Conservation (phyloP, 345 rosid genomes). For the Eucalyptus marginata region DNA sequence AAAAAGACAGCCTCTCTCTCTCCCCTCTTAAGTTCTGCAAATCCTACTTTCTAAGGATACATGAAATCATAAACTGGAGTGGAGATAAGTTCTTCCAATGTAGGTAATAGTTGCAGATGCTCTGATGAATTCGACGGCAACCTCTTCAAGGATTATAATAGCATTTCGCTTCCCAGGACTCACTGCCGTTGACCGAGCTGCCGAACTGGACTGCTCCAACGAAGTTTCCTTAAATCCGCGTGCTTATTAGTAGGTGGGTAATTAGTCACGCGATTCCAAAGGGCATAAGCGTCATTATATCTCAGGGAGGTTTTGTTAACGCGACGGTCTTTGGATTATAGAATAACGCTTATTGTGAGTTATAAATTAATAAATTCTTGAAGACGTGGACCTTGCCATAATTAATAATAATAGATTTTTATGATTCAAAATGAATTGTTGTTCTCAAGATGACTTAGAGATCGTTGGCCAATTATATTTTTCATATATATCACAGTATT, state of each 20-base stretch:
- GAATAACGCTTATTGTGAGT: accelerated
- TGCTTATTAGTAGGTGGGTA: background rate
- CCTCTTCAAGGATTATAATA: background rate
- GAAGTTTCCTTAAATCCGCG: background rate
- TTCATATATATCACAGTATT: no score
- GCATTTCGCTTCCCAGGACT: background rate
- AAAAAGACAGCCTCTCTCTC: background rate
- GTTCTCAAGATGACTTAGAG: accelerated
- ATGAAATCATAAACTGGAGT: accelerated
- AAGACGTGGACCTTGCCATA: accelerated
- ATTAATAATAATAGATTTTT: accelerated
- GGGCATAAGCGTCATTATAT: background rate
- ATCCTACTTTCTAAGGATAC: background rate
- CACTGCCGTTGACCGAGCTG: background rate
- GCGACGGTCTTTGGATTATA: accelerated
- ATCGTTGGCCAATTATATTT: accelerated
- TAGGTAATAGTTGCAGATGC: no score
- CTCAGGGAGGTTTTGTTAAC: accelerated
- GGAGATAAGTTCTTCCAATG: background rate
- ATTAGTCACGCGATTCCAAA: background rate
- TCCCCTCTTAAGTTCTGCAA: background rate
- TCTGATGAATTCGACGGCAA: background rate
- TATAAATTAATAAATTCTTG: no score
- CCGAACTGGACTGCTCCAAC: background rate
- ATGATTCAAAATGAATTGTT: accelerated